phyloP scores from a whole-genome alignment of 164 flowering plant species.

The Protea cynaroides region DNA sequence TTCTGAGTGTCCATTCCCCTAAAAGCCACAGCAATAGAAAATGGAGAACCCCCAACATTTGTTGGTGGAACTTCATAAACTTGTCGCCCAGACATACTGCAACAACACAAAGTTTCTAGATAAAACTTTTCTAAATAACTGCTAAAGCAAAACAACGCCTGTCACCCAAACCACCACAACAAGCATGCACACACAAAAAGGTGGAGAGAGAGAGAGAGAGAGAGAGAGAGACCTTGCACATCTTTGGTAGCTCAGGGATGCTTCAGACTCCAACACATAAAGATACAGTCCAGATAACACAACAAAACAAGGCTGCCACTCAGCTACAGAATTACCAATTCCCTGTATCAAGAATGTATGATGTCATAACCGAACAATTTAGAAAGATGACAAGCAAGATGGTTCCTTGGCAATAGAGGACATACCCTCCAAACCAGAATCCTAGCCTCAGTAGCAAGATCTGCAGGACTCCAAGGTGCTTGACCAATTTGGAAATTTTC shows the following conservation, averaged over 20 bases:
- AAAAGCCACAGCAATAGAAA: constrained; percentile 66
- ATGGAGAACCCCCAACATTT: constrained; percentile 77
- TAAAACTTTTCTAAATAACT: background rate
- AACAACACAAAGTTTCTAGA: constrained; percentile 5
- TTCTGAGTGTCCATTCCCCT: constrained; percentile 79
- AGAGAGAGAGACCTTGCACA: constrained; percentile 51
- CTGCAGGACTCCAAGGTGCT: constrained; percentile 68
- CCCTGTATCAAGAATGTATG: constrained; percentile 48
- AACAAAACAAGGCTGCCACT: constrained; percentile 90
- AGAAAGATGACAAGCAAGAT: background rate
- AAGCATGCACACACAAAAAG: too few relatives aligned
- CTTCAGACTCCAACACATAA: constrained; percentile 75
- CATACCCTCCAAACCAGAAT: constrained; percentile 93
- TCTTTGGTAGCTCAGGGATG: constrained; percentile 70
- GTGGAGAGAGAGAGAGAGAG: background rate
- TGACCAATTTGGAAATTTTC: constrained; percentile 35
- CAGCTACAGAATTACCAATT: constrained; percentile 87
- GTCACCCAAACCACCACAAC: too few relatives aligned
- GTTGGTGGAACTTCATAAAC: constrained; percentile 80
- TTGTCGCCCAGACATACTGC: constrained; percentile 95
- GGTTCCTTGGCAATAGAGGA: background rate
- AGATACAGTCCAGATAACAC: constrained; percentile 78
- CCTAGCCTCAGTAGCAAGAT: constrained; percentile 67
- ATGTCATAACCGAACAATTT: background rate
- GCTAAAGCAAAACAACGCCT: background rate